phyloP scores from a whole-genome alignment of 1,139 yeast species.

The Diutina sp. region DNA sequence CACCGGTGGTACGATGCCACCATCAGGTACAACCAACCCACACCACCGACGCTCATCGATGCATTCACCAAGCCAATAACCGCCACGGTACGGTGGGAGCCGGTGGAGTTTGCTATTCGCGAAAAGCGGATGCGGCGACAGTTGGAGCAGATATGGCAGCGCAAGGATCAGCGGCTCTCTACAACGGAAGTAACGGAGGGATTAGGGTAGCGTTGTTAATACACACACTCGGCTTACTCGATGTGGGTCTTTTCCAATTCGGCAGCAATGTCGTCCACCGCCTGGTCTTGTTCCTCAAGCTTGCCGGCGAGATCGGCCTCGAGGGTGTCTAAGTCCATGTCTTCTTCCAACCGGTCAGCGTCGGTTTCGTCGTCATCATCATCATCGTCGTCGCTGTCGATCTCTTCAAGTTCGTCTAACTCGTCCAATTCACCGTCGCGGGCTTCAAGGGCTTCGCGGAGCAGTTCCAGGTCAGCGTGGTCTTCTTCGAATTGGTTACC shows the following conservation, averaged over 20 bases:
- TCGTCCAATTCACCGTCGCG: conserved; percentile 87
- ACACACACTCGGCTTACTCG: conserved; percentile 5
- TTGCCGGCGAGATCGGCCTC: conserved; percentile 43
- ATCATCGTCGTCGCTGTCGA: conserved; percentile 76
- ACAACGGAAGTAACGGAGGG: not conserved
- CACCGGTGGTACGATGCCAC: conserved; percentile 42
- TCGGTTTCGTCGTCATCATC: conserved; percentile 60
- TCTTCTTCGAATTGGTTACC: conserved; percentile 71
- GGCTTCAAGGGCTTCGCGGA: conserved; percentile 30
- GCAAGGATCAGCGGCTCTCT: not conserved
- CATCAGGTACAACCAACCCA: conserved; percentile 21
- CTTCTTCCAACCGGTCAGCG: conserved; percentile 34
- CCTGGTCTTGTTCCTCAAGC: conserved; percentile 17
- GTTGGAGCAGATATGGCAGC: not conserved
- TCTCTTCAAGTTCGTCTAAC: conserved; percentile 86
- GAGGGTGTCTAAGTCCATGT: conserved; percentile 40
- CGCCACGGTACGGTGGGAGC: not conserved
- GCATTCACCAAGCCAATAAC: not conserved
- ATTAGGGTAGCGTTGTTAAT: not conserved
- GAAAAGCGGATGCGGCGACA: not conserved
- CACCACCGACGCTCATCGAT: not conserved
- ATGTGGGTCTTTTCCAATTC: conserved; percentile 43
- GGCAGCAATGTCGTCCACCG: conserved; percentile 49
- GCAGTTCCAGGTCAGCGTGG: conserved; percentile 20
- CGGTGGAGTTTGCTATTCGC: not conserved